These are phyloP conservation scores for Xylaria flabelliformis DNA, from an alignment of 495 filamentous ascomycete species.

Conservation along the genomic window DNA sequence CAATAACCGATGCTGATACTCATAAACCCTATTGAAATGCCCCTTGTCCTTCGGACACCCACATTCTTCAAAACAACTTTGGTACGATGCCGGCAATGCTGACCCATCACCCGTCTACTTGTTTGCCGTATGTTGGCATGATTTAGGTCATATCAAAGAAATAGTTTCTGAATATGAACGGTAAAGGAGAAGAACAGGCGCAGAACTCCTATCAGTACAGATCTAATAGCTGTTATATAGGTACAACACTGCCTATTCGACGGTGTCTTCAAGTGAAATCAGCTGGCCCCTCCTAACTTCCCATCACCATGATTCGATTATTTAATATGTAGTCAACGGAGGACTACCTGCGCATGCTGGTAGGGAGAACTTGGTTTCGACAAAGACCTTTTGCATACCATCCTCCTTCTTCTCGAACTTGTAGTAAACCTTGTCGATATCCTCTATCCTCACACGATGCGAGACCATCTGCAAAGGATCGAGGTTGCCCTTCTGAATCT, in stretches of 20 bases:
- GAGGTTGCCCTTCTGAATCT: conserved; percentile 72
- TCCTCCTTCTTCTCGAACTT: conserved; percentile 73
- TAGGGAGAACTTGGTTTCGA: conserved; percentile 69
- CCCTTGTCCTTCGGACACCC: too few species aligned
- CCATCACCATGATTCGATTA: background rate
- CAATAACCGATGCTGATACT: background rate
- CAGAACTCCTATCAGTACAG: background rate
- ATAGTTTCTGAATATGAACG: background rate
- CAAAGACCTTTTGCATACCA: conserved; percentile 74
- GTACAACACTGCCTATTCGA: background rate
- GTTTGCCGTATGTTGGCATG: background rate
- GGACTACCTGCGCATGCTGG: conserved; percentile 62
- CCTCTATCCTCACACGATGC: conserved; percentile 77
- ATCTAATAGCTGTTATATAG: background rate
- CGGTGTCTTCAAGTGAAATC: background rate
- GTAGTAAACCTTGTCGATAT: conserved; percentile 72
- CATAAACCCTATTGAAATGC: too few species aligned
- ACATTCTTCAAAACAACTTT: too few species aligned
- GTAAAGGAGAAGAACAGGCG: background rate
- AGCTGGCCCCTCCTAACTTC: background rate
- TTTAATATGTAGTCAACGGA: conserved; percentile 50
- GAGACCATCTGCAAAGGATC: conserved; percentile 81
- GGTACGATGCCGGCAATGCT: background rate
- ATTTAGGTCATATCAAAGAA: background rate
- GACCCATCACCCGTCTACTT: background rate